These are phyloP conservation scores for Articulospora tetracladia DNA, from an alignment of 495 filamentous ascomycete species.

Conservation along the genomic window DNA sequence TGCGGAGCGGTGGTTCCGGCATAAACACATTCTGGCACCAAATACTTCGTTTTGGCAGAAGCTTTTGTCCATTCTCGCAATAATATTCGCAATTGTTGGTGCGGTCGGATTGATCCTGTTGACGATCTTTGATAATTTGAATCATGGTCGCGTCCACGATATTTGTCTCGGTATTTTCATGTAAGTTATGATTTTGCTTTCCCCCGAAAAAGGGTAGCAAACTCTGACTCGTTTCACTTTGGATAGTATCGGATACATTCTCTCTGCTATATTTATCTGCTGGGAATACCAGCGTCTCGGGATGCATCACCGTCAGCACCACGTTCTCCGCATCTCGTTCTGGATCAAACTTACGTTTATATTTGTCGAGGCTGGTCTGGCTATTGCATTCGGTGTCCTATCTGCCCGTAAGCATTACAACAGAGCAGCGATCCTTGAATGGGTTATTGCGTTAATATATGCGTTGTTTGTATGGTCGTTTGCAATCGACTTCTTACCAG, in stretches of 20 bases:
- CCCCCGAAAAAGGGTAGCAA: no score
- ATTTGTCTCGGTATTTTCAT: conserved; percentile 81
- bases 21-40: conserved; percentile 62
- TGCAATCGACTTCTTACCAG: conserved; percentile 80
- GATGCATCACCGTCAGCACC: conserved; percentile 61
- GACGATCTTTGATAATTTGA: conserved; percentile 72
- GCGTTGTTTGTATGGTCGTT: conserved; percentile 85
- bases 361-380: conserved; percentile 69
- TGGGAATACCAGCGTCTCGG: conserved; percentile 83
- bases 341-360: conserved; percentile 79
- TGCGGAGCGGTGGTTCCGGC: conserved; percentile 77
- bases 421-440: conserved; percentile 53
- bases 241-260: conserved; percentile 64
- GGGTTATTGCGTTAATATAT: conserved; percentile 84
- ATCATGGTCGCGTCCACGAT: conserved; percentile 62
- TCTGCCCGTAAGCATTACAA: conserved; percentile 31
- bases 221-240: no score
- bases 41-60: conserved; percentile 72
- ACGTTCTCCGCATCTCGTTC: conserved; percentile 69
- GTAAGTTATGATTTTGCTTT: conserved; percentile 14
- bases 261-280: conserved; percentile 80
- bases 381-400: conserved; percentile 42
- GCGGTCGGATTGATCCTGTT: conserved; percentile 75
- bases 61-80: conserved; percentile 59
- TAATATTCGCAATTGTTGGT: conserved; percentile 70